Evolutionary conservation across 805 yeast species (phyloP).

Genomic region (Kluyveromyces dobzhanskii): DNA sequence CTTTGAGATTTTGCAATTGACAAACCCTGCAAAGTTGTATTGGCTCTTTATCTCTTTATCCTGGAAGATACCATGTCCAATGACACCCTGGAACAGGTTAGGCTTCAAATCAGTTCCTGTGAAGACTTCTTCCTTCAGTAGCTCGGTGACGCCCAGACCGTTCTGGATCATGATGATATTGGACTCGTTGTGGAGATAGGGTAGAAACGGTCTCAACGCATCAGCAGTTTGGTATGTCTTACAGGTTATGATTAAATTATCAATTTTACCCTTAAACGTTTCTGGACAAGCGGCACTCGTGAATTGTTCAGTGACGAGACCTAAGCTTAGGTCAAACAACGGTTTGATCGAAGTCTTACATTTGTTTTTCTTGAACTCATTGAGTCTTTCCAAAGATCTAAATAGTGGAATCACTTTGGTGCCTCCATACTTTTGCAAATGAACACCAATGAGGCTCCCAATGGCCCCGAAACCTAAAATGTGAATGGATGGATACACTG

Average conservation of each 20-base stretch:
- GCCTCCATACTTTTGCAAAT: slow-evolving; percentile 18
- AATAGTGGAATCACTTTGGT: slow-evolving; percentile 24
- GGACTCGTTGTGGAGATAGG: slow-evolving; percentile 42
- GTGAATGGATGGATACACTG: slow-evolving; percentile 12
- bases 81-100: slow-evolving; percentile 61
- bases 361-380: slow-evolving; percentile 15
- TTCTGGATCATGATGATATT: slow-evolving; percentile 73
- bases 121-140: slow-evolving; percentile 47
- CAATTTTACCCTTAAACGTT: slow-evolving; percentile 29
- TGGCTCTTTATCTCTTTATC: slow-evolving; percentile 18
- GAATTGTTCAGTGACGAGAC: slow-evolving; percentile 6
- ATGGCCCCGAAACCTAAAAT: slow-evolving; percentile 30
- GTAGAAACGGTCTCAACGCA: slow-evolving; percentile 51
- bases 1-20: slow-evolving; percentile 50
- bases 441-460: slow-evolving; percentile 26
- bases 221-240: slow-evolving; percentile 66
- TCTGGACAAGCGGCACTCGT: slow-evolving; percentile 16
- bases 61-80: slow-evolving; percentile 75
- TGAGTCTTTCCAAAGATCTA: slow-evolving; percentile 21
- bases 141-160: slow-evolving; percentile 76
- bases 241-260: slow-evolving; percentile 63
- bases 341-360: slow-evolving; percentile 20
- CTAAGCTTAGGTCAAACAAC: slow-evolving; percentile 14
- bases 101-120: slow-evolving; percentile 44
- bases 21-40: slow-evolving; percentile 64